phyloP scores from a whole-genome alignment of 106 monocot species.

The Triglochin maritima region DNA sequence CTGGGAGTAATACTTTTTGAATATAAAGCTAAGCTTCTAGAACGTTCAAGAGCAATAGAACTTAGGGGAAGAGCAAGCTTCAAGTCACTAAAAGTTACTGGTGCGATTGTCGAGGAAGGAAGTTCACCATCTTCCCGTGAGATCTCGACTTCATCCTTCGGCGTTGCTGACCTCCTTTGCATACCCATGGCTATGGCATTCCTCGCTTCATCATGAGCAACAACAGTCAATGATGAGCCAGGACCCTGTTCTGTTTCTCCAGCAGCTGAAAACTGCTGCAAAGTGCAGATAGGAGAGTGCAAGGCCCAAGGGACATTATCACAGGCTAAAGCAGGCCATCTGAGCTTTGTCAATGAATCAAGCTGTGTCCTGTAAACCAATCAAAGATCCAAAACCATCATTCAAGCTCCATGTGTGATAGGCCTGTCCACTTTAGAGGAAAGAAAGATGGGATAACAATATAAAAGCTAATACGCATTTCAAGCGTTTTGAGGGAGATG shows the following conservation, averaged over 20 bases:
- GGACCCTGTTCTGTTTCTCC: constrained; percentile 8
- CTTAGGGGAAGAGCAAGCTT: constrained; percentile 9
- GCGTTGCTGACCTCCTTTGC: constrained; percentile 44
- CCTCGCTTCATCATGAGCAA: constrained; percentile 16
- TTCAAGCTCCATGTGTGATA: too few relatives aligned
- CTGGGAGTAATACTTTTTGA: constrained; percentile 51
- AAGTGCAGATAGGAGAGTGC: constrained; percentile 43
- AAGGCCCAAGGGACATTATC: constrained; percentile 70
- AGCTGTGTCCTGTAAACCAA: constrained; percentile 81
- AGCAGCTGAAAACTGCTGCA: constrained; percentile 53
- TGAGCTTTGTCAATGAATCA: constrained; percentile 59
- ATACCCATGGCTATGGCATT: constrained; percentile 18
- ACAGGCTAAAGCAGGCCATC: constrained; percentile 45
- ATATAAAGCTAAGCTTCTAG: constrained; percentile 59
- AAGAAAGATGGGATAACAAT: neutral
- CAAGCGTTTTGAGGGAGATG: neutral
- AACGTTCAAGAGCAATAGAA: constrained; percentile 33
- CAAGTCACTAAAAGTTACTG: constrained; percentile 16
- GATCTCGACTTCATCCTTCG: constrained; percentile 57
- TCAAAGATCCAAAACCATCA: constrained; percentile 31
- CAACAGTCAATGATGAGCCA: constrained; percentile 4
- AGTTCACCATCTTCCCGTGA: constrained; percentile 92
- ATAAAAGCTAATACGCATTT: neutral
- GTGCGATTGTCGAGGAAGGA: constrained; percentile 21
- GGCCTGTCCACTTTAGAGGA: neutral